Conservation (phyloP, 129 eudicot genomes). For the Flaveria robusta region DNA sequence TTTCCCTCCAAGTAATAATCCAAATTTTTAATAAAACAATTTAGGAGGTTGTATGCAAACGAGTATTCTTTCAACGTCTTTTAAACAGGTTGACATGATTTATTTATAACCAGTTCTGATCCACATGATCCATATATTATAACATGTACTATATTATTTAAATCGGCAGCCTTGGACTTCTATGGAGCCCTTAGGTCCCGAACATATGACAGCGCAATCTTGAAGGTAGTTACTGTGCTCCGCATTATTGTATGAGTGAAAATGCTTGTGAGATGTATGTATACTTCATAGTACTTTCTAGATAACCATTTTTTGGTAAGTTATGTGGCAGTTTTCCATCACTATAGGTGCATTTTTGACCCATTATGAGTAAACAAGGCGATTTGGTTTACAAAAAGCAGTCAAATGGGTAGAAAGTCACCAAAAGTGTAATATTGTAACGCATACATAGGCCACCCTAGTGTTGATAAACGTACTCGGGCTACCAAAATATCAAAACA, state of each 20-base stretch:
- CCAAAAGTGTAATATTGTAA: not conserved
- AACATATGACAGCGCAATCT: slow-evolving; percentile 78
- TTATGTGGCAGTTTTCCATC: slow-evolving; percentile 9
- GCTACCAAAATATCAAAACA: too few relatives aligned
- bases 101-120: not conserved
- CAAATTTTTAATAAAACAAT: not conserved
- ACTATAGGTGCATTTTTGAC: slow-evolving; percentile 15
- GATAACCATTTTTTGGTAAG: not conserved
- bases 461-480: not conserved
- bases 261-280: not conserved
- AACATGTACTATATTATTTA: slow-evolving; percentile 7
- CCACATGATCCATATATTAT: slow-evolving; percentile 11
- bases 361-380: not conserved
- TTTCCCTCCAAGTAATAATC: not conserved
- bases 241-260: slow-evolving; percentile 6
- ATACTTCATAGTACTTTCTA: not conserved
- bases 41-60: not conserved
- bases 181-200: slow-evolving; percentile 98
- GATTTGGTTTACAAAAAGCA: not conserved
- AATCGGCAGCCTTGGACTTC: slow-evolving; percentile 87
- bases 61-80: not conserved
- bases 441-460: not conserved
- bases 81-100: not conserved
- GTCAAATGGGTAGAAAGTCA: not conserved
- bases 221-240: slow-evolving; percentile 50